These are phyloP conservation scores for Rhytidiadelphus loreus DNA, from an alignment of 225 moss, liverwort and hornwort genomes.

Conservation along the genomic window DNA sequence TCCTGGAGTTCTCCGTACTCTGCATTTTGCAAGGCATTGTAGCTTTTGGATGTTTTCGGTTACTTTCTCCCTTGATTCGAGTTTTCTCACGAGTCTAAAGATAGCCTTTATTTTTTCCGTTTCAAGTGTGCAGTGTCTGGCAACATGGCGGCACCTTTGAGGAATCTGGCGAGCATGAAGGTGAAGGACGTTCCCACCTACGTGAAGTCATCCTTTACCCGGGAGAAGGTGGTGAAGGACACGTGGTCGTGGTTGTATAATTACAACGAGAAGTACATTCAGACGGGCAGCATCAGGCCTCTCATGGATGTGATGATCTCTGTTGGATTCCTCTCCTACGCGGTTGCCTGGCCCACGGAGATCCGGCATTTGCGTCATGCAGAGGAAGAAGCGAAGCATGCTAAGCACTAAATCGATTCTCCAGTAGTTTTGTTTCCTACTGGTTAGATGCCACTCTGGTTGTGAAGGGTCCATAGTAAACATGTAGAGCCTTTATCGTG, in stretches of 20 bases:
- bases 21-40: not conserved
- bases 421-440: not conserved
- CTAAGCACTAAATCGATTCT: conserved; percentile 14
- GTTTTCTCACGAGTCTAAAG: not conserved
- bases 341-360: conserved; percentile 77
- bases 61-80: not conserved
- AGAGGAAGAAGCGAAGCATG: conserved; percentile 73
- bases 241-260: conserved; percentile 79
- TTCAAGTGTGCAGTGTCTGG: conserved; percentile 5
- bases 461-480: not conserved
- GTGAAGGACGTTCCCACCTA: conserved; percentile 81
- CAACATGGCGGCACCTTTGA: conserved; percentile 43
- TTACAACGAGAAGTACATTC: conserved; percentile 94
- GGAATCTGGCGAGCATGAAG: conserved; percentile 74
- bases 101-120: not conserved
- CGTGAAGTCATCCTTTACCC: conserved; percentile 51
- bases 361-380: conserved; percentile 85
- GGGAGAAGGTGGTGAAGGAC: conserved; percentile 63
- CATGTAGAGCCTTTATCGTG: not conserved
- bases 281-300: conserved; percentile 79
- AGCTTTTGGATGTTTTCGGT: not conserved
- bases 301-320: conserved; percentile 51
- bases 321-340: conserved; percentile 50
- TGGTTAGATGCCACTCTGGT: not conserved
- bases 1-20: not conserved